Evolutionary conservation across 352 stramenopile genomes (phyloP).

Genomic region (Phytophthora tubulina): DNA sequence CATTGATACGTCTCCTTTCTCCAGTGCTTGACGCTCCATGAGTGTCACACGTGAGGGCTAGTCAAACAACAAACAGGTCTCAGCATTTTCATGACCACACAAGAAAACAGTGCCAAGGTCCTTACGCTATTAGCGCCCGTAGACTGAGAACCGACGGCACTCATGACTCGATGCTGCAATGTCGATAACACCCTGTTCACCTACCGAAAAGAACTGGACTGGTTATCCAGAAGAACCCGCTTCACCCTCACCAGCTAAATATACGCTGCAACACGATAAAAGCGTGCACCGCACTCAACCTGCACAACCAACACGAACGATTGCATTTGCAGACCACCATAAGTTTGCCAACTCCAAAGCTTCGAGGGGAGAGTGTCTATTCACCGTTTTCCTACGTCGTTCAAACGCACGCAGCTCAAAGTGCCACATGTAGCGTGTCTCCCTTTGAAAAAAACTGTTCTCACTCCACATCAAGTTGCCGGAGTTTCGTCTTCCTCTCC

Average conservation of each 20-base stretch:
- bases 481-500: constrained; percentile 7
- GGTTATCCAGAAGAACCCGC: not conserved
- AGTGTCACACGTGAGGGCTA: constrained; percentile 65
- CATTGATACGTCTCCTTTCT: constrained; percentile 81
- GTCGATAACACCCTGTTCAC: not conserved
- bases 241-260: constrained; percentile 34
- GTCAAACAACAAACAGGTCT: constrained; percentile 6
- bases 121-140: constrained; percentile 43
- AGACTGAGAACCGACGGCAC: constrained; percentile 61
- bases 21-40: constrained; percentile 75
- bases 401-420: constrained; percentile 30
- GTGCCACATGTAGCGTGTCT: constrained; percentile 35
- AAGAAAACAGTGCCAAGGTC: not conserved
- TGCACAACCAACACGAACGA: constrained; percentile 12
- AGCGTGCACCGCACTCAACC: constrained; percentile 3
- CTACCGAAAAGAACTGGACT: not conserved
- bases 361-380: constrained; percentile 45
- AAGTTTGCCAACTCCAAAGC: constrained; percentile 5
- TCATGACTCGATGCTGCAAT: constrained; percentile 54
- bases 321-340: constrained; percentile 9
- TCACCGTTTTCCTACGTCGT: constrained; percentile 39
- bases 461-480: constrained; percentile 23
- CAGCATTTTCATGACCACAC: not conserved
- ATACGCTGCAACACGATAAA: constrained; percentile 26
- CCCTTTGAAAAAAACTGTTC: constrained; percentile 8